Percentiles rank a stretch among this genome's conserved stretches.
Evolutionary conservation across 345 rosid species (phyloP).

Genomic region (Viola odorata): DNA sequence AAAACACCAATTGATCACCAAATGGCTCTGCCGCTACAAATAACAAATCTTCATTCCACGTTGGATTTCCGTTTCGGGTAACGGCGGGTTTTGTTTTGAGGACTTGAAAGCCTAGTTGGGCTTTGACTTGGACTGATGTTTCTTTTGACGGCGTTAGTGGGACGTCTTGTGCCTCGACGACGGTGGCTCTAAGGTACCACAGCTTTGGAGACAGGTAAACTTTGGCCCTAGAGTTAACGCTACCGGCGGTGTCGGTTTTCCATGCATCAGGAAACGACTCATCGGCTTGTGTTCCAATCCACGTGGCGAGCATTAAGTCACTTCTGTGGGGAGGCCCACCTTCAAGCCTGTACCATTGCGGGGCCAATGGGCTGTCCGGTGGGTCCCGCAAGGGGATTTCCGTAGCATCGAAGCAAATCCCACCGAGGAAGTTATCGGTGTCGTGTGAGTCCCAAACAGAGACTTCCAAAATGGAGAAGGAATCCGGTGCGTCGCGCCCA

Average conservation of each 20-base stretch:
- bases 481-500: conserved; percentile 64
- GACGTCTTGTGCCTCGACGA: conserved; percentile 72
- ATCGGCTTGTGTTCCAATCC: conserved; percentile 96
- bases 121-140: conserved; percentile 56
- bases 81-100: conserved; percentile 57
- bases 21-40: conserved; percentile 84
- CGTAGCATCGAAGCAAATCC: conserved; percentile 68
- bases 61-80: conserved; percentile 55
- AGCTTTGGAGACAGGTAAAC: conserved; percentile 76
- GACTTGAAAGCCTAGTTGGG: conserved; percentile 64
- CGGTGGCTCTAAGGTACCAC: conserved; percentile 77
- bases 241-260: conserved; percentile 75
- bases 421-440: conserved; percentile 49
- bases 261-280: conserved; percentile 89
- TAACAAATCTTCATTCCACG: conserved; percentile 82
- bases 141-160: conserved; percentile 46
- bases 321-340: conserved; percentile 57
- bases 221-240: conserved; percentile 59
- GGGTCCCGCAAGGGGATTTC: conserved; percentile 89
- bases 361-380: conserved; percentile 92
- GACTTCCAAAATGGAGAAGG: conserved; percentile 55
- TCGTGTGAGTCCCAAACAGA: conserved; percentile 59
- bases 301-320: conserved; percentile 89
- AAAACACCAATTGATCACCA: conserved; percentile 42
- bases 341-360: conserved; percentile 90